Base-by-base conservation (phyloP, 2,329 filamentous ascomycete genomes). In the Fusarium sarcochroum region DNA sequence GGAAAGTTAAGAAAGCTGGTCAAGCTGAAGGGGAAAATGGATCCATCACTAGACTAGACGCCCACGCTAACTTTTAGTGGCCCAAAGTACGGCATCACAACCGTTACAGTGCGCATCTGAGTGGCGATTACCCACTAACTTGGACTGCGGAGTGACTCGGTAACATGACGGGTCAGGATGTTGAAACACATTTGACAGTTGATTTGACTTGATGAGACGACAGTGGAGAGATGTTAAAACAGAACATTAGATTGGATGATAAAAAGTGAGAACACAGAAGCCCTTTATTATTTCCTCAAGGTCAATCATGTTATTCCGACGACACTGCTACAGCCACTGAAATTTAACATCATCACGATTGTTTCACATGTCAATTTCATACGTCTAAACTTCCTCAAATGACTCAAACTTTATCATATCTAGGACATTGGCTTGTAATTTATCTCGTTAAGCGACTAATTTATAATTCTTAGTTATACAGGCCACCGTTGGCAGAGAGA, bases 401-500 rank as follows among this genome's bases (percentile, higher is more conserved):
- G 13, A 17, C 13, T 35, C 32, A n/a, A n/a, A n/a, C 7, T 14
- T 35, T 17, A 35, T 35, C 13, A 35, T 35, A 35, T 17, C 15
- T n/a, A 35, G 14, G 34, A n/a, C 17, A 35, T 35, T 17, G 17
- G 2, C 17, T 15, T n/a, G 34, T 35, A 6, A 35, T 30, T 30
- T n/a, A 35, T 35, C 34, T 35, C 34, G 34, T n/a, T 35, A n/a
- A 35, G 7, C 2, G 34, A 35, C 17, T 9, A n/a, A 7, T n/a
- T 17, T 35, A 7, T 15, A 35, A 11, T 9, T 35, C 17, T n/a
- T 35, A 68, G 37, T 68, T 68, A 21, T 69, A 66, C 6, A 69
- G 25, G 7, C 76, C 76, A 10, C 76, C 77, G 45, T 75, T 78
- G 1, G 76, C 75, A 15, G 57, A 77, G 1, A 78, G 44, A 20